Conservation (phyloP, 768 basidiomycete species). For the Agrocybe pediades region DNA sequence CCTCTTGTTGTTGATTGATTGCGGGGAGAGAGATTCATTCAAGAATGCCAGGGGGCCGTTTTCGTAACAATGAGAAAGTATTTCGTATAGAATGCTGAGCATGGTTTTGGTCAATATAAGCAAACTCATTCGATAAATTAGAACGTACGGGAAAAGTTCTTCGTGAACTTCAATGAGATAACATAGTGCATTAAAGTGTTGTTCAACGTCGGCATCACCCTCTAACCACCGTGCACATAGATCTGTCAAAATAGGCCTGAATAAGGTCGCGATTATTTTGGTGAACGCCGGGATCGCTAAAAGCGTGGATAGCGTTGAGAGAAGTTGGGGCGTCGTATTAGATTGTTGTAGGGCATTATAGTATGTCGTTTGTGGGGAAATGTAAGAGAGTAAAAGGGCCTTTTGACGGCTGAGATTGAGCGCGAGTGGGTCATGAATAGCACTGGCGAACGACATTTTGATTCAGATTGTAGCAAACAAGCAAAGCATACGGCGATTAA, state of each 20-base stretch:
- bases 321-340: slow-evolving; percentile 41
- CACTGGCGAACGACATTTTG: slow-evolving; percentile 28
- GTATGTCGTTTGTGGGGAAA: slow-evolving; percentile 46
- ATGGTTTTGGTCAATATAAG: background rate
- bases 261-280: slow-evolving; percentile 58
- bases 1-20: slow-evolving; percentile 40
- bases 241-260: slow-evolving; percentile 78
- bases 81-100: slow-evolving; percentile 55
- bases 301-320: slow-evolving; percentile 58
- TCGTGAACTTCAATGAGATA: slow-evolving; percentile 67
- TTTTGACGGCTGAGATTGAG: slow-evolving; percentile 62
- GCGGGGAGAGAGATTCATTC: slow-evolving; percentile 27
- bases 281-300: slow-evolving; percentile 68
- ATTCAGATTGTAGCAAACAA: slow-evolving; percentile 8
- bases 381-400: slow-evolving; percentile 40
- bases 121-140: slow-evolving; percentile 4
- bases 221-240: slow-evolving; percentile 81
- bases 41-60: slow-evolving; percentile 59
- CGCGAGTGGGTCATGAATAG: slow-evolving; percentile 56
- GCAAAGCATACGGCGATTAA: slow-evolving; percentile 3
- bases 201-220: slow-evolving; percentile 47
- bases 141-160: slow-evolving; percentile 70
- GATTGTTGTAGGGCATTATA: slow-evolving; percentile 37
- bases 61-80: slow-evolving; percentile 47
- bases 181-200: slow-evolving; percentile 54